Percentiles rank a stretch among this genome's conserved stretches.
These are phyloP conservation scores for Gossypium gossypioides DNA, from an alignment of 441 rosid species.

Conservation along the genomic window DNA sequence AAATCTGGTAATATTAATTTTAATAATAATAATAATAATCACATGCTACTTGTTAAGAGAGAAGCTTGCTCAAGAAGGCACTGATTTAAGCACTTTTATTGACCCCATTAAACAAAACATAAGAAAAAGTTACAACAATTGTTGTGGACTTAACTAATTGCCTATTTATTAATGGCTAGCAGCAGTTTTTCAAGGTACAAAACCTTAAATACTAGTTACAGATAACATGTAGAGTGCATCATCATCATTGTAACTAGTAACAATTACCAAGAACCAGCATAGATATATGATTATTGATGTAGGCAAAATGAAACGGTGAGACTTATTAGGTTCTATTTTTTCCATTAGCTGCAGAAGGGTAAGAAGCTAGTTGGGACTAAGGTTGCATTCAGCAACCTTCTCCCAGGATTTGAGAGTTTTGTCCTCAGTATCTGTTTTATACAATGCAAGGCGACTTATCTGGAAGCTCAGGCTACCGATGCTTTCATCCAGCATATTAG, in stretches of 20 bases:
- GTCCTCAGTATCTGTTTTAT: conserved; percentile 59
- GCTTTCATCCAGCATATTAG: conserved; percentile 39
- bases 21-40: background rate
- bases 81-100: background rate
- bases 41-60: background rate
- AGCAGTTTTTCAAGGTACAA: background rate
- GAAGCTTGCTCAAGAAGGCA: background rate
- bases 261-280: background rate
- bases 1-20: background rate
- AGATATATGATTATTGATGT: background rate
- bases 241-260: background rate
- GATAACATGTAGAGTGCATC: background rate
- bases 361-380: conserved; percentile 20
- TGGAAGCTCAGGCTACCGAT: conserved; percentile 43
- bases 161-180: background rate
- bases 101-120: background rate
- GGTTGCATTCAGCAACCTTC: conserved; percentile 47
- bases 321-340: background rate
- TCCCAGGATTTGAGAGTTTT: conserved; percentile 67
- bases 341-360: background rate
- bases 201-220: background rate
- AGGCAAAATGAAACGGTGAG: background rate
- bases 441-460: conserved; percentile 51
- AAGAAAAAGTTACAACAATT: background rate
- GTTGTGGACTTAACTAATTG: background rate